These are phyloP conservation scores for Epicoccum nigrum DNA, from an alignment of 2,329 filamentous ascomycete genomes.

Conservation along the genomic window DNA sequence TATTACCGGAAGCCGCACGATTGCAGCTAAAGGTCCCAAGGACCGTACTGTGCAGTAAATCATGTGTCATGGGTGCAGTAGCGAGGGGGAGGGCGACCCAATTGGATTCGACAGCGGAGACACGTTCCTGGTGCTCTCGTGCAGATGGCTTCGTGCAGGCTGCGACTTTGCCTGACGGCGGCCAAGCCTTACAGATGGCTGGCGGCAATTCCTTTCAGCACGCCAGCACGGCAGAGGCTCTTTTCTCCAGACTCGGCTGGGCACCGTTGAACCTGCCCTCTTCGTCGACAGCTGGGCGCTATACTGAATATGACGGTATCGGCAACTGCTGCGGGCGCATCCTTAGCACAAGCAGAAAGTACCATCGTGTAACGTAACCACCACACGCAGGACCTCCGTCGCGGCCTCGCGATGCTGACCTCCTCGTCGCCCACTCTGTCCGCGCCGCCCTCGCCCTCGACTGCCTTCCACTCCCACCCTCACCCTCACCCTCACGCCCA, in stretches of 20 bases:
- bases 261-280: constrained; percentile 18
- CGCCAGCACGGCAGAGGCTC: constrained; percentile 12
- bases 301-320: constrained; percentile 23
- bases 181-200: constrained; percentile 13
- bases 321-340: constrained; percentile 19
- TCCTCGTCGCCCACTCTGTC: constrained; percentile 47
- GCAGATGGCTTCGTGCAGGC: not conserved
- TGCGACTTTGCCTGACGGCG: not conserved
- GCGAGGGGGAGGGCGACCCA: not conserved
- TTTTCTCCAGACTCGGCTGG: constrained; percentile 9
- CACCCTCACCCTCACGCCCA: constrained; percentile 15
- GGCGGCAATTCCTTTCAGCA: constrained; percentile 12
- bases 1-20: constrained; percentile 8
- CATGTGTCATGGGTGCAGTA: constrained; percentile 12
- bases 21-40: not conserved
- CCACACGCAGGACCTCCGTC: constrained; percentile 10
- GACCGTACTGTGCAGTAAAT: no score
- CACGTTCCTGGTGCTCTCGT: constrained; percentile 12
- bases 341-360: constrained; percentile 15
- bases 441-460: constrained; percentile 45
- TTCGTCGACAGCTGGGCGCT: constrained; percentile 5
- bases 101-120: constrained; percentile 4
- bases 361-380: not conserved
- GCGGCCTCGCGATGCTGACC: constrained; percentile 37
- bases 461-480: constrained; percentile 37